A percentile compares a stretch with the other conserved stretches of the same genome.
phyloP scores from a whole-genome alignment of 1,284 basidiomycete genomes.

The Rhizoctonia solani region DNA sequence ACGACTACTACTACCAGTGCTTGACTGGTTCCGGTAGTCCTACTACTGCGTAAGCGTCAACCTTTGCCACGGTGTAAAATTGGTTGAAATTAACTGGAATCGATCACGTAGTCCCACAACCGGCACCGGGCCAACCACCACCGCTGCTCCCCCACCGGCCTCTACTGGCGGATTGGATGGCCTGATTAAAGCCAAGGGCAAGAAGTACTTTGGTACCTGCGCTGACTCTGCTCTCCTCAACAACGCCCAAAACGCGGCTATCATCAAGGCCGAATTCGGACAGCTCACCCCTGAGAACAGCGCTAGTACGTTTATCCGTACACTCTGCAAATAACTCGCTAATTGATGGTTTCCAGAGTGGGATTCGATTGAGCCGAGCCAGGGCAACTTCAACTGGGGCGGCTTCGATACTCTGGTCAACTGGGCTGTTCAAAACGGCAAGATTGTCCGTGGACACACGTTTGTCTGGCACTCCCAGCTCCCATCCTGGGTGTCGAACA shows the following conservation, averaged over 20 bases:
- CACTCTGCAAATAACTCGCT: neutral
- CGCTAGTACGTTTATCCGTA: slow-evolving; percentile 43
- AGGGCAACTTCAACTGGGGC: slow-evolving; percentile 49
- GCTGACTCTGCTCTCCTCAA: slow-evolving; percentile 35
- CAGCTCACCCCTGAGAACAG: slow-evolving; percentile 49
- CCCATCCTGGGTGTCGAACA: too few species aligned
- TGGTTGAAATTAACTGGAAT: neutral
- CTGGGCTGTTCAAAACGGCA: slow-evolving; percentile 53
- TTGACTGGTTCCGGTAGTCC: neutral
- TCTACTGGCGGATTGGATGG: slow-evolving; percentile 43
- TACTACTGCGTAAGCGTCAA: neutral
- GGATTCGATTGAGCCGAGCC: slow-evolving; percentile 40
- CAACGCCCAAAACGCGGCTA: slow-evolving; percentile 45
- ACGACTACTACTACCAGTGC: slow-evolving; percentile 23
- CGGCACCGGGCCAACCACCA: slow-evolving; percentile 26
- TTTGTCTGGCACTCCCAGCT: slow-evolving; percentile 57
- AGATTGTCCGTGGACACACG: slow-evolving; percentile 55
- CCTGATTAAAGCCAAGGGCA: slow-evolving; percentile 45
- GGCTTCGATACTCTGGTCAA: slow-evolving; percentile 52
- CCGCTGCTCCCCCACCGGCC: slow-evolving; percentile 16
- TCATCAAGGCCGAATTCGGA: slow-evolving; percentile 47
- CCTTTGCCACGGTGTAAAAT: neutral
- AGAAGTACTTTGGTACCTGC: slow-evolving; percentile 43
- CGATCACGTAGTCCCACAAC: slow-evolving; percentile 13
- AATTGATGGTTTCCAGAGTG: slow-evolving; percentile 3